Evolutionary conservation across 768 basidiomycete genomes (phyloP), one percentile per base, ranked within the genome.

Genomic region (Hydnum rufescens): DNA sequence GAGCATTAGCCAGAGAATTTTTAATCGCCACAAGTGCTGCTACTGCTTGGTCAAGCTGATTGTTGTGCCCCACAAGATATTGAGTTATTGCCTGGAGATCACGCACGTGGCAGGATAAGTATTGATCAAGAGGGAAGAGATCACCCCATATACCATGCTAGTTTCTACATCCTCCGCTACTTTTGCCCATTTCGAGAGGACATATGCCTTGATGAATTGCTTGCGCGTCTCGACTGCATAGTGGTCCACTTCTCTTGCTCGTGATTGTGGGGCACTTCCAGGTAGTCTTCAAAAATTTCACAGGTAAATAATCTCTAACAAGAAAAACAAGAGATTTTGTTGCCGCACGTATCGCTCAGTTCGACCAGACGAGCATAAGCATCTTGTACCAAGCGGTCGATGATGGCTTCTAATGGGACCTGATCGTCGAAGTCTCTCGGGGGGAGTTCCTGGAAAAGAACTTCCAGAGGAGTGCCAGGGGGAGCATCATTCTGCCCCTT

Each of bases 171-270:
- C 79, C 54, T 75, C 75, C 39, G 83, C 81, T 63, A 90, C 87
- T 55, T 82, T 72, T 32, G 83, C 74, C 89, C 89, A 95, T 59
- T 88, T 83, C 4, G 75, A 73, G 28, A 89, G 74, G 6, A 87
- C 89, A 60, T 87, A 86, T 13, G 92, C 66, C 64, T 90, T 90
- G 29, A 88, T 80, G 31, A 88, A 76, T 60, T 93, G 88, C 60
- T 88, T 82, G 65, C 92, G 84, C 3, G 75, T 84, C 63, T 80
- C 78, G n/a, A 88, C 81, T 0, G 88, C 86, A 76, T 83, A 92
- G 58, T 90, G 86, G 2, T 84, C 84, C 30, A 92, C 66, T 18
- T 74, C 77, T 32, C 83, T 76, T 60, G 90, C 90, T 50, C 87
- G 74, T 49, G 78, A 80, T 22, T 66, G 67, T 59, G 88, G 84